Percentiles rank a stretch among this genome's conserved stretches.
These are phyloP conservation scores for Jimgerdemannia lactiflua DNA, from an alignment of 192 early-diverging fungal species.

Conservation along the genomic window DNA sequence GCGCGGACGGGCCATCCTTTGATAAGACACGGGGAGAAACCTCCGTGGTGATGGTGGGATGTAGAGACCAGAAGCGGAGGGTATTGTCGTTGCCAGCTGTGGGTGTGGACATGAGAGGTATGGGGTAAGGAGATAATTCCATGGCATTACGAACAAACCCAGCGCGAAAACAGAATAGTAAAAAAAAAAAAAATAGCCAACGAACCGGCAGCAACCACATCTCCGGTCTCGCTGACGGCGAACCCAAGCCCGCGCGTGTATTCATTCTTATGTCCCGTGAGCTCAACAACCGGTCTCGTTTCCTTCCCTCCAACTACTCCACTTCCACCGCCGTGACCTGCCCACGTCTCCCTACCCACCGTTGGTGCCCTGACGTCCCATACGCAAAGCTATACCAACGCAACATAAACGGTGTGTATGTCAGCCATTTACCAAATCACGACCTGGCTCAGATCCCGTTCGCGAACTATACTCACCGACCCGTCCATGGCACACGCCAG, in stretches of 20 bases:
- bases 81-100: background rate
- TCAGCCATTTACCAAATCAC: background rate
- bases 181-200: background rate
- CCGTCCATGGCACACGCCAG: background rate
- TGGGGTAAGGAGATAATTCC: too few relatives aligned
- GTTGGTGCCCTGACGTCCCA: background rate
- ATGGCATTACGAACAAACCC: too few relatives aligned
- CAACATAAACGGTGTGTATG: background rate
- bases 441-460: background rate
- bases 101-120: too few relatives aligned
- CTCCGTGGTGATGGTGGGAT: background rate
- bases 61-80: background rate
- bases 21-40: background rate
- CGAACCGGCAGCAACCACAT: background rate
- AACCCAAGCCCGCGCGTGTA: background rate
- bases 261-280: background rate
- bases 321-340: too few relatives aligned
- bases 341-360: too few relatives aligned
- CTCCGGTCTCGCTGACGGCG: background rate
- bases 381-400: background rate
- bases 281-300: background rate
- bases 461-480: background rate
- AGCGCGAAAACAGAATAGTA: too few relatives aligned
- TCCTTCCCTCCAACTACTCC: background rate
- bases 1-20: background rate